phyloP scores from a whole-genome alignment of 768 basidiomycete genomes.

The Goffeauzyma gilvescens region DNA sequence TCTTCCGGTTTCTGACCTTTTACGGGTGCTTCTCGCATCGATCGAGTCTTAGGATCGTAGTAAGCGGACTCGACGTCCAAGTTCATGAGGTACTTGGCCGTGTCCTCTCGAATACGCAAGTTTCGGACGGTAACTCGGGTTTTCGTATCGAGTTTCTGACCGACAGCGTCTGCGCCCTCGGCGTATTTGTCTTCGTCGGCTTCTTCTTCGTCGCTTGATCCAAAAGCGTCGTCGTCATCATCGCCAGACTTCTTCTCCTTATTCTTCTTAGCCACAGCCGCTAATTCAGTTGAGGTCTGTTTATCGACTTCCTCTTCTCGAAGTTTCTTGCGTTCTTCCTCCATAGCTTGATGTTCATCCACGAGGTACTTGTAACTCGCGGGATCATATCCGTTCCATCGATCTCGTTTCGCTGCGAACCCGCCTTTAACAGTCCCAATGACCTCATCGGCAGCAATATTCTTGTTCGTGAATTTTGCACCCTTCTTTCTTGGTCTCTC shows the following conservation, averaged over 20 bases:
- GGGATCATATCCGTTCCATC: conserved; percentile 97
- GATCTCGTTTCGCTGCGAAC: conserved; percentile 86
- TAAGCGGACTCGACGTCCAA: conserved; percentile 87
- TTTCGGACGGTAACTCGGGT: conserved; percentile 96
- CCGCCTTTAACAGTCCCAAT: conserved; percentile 51
- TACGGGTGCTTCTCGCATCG: conserved; percentile 91
- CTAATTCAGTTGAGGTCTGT: conserved; percentile 77
- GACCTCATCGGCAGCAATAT: conserved; percentile 81
- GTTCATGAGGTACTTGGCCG: conserved; percentile 95
- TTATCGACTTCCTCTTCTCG: conserved; percentile 97
- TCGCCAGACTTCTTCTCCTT: conserved; percentile 46
- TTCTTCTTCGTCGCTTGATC: conserved; percentile 56
- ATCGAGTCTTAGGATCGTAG: conserved; percentile 97
- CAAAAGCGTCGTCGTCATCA: conserved; percentile 64
- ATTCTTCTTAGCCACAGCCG: conserved; percentile 68
- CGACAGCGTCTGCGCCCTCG: conserved; percentile 90
- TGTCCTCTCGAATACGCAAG: conserved; percentile 94
- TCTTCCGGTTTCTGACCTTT: conserved; percentile 38
- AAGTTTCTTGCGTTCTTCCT: conserved; percentile 70
- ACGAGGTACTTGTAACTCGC: conserved; percentile 68
- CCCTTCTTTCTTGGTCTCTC: conserved; percentile 93
- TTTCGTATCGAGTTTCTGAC: conserved; percentile 94
- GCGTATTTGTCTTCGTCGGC: conserved; percentile 95
- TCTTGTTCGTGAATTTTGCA: conserved; percentile 72
- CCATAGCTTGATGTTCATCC: conserved; percentile 83